Percentiles rank a stretch among this genome's conserved stretches.
Conservation (phyloP, 164 flowering plant species). For the Chloranthus sessilifolius region DNA sequence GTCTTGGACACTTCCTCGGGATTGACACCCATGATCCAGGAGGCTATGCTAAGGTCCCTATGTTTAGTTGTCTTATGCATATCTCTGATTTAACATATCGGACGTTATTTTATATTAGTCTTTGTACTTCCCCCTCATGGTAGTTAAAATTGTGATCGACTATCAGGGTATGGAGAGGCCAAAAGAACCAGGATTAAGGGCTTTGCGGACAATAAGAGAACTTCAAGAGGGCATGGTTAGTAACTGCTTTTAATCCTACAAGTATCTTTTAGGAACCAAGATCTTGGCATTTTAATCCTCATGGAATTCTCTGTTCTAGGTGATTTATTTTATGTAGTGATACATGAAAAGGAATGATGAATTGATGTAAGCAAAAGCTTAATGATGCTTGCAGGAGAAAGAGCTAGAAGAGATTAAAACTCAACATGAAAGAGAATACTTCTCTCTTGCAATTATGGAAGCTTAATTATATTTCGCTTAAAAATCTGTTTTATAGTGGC, state of each 20-base stretch:
- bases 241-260: slow-evolving; percentile 6
- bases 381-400: no score
- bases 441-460: no score
- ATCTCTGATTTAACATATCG: neutral
- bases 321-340: no score
- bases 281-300: no score
- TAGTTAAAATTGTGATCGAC: slow-evolving; percentile 1
- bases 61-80: neutral
- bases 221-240: slow-evolving; percentile 90
- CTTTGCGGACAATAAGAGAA: slow-evolving; percentile 66
- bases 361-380: no score
- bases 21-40: slow-evolving; percentile 98
- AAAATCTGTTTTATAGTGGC: no score
- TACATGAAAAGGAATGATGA: no score
- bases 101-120: neutral
- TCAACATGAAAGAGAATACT: no score
- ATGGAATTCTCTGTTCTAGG: no score
- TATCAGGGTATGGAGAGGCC: slow-evolving; percentile 72
- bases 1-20: slow-evolving; percentile 90
- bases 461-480: no score
- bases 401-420: no score
- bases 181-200: slow-evolving; percentile 71
- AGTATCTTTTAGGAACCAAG: no score
- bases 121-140: slow-evolving; percentile 3
- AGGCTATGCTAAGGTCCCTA: slow-evolving; percentile 64